These are phyloP conservation scores for Coniochaeta hoffmannii DNA, from an alignment of 2,329 filamentous ascomycete genomes.

Conservation along the genomic window DNA sequence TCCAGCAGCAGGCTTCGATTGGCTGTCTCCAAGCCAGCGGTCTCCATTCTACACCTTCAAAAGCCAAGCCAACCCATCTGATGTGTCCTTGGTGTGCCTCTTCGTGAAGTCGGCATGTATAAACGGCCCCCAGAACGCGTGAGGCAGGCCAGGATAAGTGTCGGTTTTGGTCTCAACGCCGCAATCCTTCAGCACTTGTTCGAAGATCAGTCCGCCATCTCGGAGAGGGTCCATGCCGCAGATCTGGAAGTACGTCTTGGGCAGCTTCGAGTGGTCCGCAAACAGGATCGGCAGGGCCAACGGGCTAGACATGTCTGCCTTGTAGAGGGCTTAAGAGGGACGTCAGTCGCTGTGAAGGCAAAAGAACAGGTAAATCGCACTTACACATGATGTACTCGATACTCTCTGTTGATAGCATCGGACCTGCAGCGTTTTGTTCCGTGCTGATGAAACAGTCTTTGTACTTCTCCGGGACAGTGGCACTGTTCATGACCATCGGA, in stretches of 20 bases:
- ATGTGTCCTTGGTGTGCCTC: not conserved
- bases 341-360: not conserved
- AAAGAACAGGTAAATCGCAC: not conserved
- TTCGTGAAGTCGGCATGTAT: not conserved
- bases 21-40: too few species aligned
- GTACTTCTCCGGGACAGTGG: constrained; percentile 20
- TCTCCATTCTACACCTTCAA: not conserved
- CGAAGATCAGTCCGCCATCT: constrained; percentile 20
- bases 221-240: constrained; percentile 22
- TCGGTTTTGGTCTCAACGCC: constrained; percentile 19
- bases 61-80: not conserved
- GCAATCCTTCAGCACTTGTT: constrained; percentile 20
- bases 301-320: constrained; percentile 16
- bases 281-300: constrained; percentile 18
- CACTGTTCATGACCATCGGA: constrained; percentile 12
- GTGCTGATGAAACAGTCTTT: constrained; percentile 19
- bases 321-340: constrained; percentile 11
- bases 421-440: constrained; percentile 17
- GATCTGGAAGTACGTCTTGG: constrained; percentile 23
- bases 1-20: too few species aligned
- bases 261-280: constrained; percentile 13
- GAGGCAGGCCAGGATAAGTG: constrained; percentile 22
- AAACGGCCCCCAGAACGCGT: constrained; percentile 16
- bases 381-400: constrained; percentile 17
- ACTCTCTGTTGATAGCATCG: constrained; percentile 15